Percentiles rank a stretch among this genome's conserved stretches.
These are phyloP conservation scores for Meyerozyma smithsonii DNA, from an alignment of 1,139 yeast species.

Conservation along the genomic window DNA sequence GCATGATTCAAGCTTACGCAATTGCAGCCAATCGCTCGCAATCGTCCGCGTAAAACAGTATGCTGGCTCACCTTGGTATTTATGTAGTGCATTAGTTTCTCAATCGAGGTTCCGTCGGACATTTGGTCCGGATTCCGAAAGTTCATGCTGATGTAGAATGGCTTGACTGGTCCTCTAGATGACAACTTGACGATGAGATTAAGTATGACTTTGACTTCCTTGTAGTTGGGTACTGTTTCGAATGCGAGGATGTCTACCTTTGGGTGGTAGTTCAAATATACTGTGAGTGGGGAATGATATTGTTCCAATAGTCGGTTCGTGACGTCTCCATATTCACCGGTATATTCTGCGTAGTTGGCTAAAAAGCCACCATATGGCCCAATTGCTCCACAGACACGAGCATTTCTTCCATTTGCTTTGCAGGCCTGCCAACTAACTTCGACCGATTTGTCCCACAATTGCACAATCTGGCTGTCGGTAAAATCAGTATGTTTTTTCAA, in stretches of 20 bases:
- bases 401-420: slow-evolving; percentile 9
- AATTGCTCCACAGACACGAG: slow-evolving; percentile 51
- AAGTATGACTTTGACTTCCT: slow-evolving; percentile 41
- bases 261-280: slow-evolving; percentile 27
- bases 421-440: slow-evolving; percentile 28
- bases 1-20: slow-evolving; percentile 30
- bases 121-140: slow-evolving; percentile 19
- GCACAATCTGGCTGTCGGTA: slow-evolving; percentile 19
- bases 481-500: slow-evolving; percentile 28
- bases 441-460: slow-evolving; percentile 29
- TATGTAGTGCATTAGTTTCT: slow-evolving; percentile 17
- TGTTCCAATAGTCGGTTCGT: slow-evolving; percentile 25
- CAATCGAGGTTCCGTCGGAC: slow-evolving; percentile 31
- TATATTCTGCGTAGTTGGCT: slow-evolving; percentile 65
- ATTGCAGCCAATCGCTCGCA: slow-evolving; percentile 37
- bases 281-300: slow-evolving; percentile 48
- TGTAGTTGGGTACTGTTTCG: slow-evolving; percentile 60
- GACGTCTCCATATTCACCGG: slow-evolving; percentile 49
- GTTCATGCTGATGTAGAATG: slow-evolving; percentile 28
- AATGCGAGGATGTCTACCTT: slow-evolving; percentile 52
- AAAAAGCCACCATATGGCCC: slow-evolving; percentile 72
- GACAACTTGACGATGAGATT: slow-evolving; percentile 16
- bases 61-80: slow-evolving; percentile 10
- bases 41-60: slow-evolving; percentile 10
- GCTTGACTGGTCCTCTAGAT: slow-evolving; percentile 15